These are phyloP conservation scores for Acer negundo DNA, from an alignment of 345 rosid genomes.

Conservation along the genomic window DNA sequence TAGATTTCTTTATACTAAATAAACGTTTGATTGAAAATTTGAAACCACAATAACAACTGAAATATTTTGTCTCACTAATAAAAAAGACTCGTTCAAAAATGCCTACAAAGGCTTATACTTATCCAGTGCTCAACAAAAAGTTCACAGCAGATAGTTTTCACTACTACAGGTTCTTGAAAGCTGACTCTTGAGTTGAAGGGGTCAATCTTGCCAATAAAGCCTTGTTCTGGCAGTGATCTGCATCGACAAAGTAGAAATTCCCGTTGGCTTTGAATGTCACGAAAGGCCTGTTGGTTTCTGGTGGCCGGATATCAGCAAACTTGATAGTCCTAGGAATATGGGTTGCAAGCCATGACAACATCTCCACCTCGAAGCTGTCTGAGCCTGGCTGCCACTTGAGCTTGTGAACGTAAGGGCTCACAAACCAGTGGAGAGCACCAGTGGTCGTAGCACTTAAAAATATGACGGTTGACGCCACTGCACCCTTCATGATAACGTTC, in stretches of 20 bases:
- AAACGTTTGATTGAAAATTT: not conserved
- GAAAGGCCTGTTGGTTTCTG: slow-evolving; percentile 82
- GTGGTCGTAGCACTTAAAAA: slow-evolving; percentile 87
- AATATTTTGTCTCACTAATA: not conserved
- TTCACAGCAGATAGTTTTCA: not conserved
- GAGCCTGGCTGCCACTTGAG: slow-evolving; percentile 93
- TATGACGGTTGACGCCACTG: slow-evolving; percentile 83
- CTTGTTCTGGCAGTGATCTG: slow-evolving; percentile 86
- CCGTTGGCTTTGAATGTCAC: slow-evolving; percentile 88
- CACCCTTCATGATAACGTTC: slow-evolving; percentile 89
- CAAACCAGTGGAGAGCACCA: slow-evolving; percentile 84
- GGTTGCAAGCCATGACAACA: slow-evolving; percentile 91
- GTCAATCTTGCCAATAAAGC: slow-evolving; percentile 82
- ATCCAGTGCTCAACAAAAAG: slow-evolving; percentile 1
- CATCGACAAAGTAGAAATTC: slow-evolving; percentile 68
- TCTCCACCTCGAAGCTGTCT: slow-evolving; percentile 86
- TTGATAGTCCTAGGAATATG: slow-evolving; percentile 59
- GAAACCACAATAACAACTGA: not conserved
- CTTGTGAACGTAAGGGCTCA: slow-evolving; percentile 89
- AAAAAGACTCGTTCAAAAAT: not conserved
- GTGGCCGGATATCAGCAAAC: slow-evolving; percentile 71
- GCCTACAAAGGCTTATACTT: slow-evolving; percentile 1
- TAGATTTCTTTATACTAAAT: not conserved
- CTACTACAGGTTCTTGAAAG: slow-evolving; percentile 78
- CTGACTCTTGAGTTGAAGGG: slow-evolving; percentile 69